phyloP scores from a whole-genome alignment of 2,329 filamentous ascomycete genomes.

The Aspergillus fischeri region DNA sequence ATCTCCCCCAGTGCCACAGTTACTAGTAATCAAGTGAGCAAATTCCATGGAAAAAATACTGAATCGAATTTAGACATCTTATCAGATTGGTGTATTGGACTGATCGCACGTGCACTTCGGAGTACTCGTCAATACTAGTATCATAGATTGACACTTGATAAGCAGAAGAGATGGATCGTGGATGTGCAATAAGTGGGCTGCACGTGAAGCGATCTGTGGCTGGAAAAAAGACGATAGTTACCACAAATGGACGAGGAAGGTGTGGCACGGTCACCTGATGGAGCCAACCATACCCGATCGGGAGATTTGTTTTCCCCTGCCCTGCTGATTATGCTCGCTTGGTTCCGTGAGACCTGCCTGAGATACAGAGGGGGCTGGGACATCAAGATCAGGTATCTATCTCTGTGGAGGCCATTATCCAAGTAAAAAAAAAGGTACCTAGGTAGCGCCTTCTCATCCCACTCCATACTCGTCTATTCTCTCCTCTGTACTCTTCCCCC shows the following conservation, averaged over 20 bases:
- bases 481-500: slow-evolving; percentile 4
- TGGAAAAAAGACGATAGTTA: slow-evolving; percentile 17
- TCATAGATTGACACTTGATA: not conserved
- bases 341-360: not conserved
- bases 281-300: slow-evolving; percentile 27
- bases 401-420: not conserved
- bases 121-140: not conserved
- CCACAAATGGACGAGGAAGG: slow-evolving; percentile 10
- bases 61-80: not conserved
- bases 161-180: not conserved
- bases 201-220: slow-evolving; percentile 7
- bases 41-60: not conserved
- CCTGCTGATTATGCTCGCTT: not conserved
- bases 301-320: slow-evolving; percentile 39
- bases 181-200: not conserved
- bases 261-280: slow-evolving; percentile 23
- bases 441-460: slow-evolving; percentile 5
- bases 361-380: not conserved
- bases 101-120: not conserved
- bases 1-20: not conserved
- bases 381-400: not conserved
- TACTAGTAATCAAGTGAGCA: not conserved
- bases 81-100: not conserved
- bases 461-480: not conserved
- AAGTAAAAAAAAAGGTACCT: not conserved